phyloP scores from a whole-genome alignment of 805 yeast species.

The Schwanniomyces polymorphus region DNA sequence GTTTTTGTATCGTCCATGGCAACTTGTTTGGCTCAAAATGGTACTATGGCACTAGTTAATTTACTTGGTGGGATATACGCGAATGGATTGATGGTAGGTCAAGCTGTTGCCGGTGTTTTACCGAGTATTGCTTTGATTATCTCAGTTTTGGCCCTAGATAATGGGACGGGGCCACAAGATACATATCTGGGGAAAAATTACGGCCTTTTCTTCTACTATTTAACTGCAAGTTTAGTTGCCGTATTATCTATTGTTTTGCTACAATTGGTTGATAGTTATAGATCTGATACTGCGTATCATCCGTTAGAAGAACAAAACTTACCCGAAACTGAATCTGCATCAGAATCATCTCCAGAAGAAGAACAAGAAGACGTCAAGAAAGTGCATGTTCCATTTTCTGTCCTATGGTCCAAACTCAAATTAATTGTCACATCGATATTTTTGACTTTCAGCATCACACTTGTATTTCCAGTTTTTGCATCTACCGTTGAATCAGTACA shows the following conservation, averaged over 20 bases:
- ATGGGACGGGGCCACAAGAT: slow-evolving; percentile 12
- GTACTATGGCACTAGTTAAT: slow-evolving; percentile 83
- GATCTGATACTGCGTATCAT: slow-evolving; percentile 18
- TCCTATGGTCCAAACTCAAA: slow-evolving; percentile 62
- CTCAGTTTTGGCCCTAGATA: slow-evolving; percentile 45
- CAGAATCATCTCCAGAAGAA: slow-evolving; percentile 9
- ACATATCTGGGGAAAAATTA: slow-evolving; percentile 33
- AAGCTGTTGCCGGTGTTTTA: slow-evolving; percentile 89
- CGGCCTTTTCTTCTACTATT: slow-evolving; percentile 47
- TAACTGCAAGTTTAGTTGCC: slow-evolving; percentile 52
- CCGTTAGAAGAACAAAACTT: slow-evolving; percentile 13
- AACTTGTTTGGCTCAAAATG: slow-evolving; percentile 83
- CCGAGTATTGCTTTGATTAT: slow-evolving; percentile 73
- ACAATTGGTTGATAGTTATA: slow-evolving; percentile 28
- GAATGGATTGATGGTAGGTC: slow-evolving; percentile 93
- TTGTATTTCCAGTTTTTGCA: slow-evolving; percentile 90
- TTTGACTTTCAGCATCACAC: slow-evolving; percentile 68
- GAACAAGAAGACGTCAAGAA: slow-evolving; percentile 16
- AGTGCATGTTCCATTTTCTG: slow-evolving; percentile 55
- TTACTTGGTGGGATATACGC: slow-evolving; percentile 74
- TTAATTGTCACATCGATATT: slow-evolving; percentile 70
- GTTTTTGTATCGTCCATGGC: slow-evolving; percentile 71
- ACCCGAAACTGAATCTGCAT: slow-evolving; percentile 8
- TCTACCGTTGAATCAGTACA: slow-evolving; percentile 58
- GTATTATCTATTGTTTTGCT: slow-evolving; percentile 41